Base-by-base conservation (phyloP, 345 rosid species). In the Salix brachista region DNA sequence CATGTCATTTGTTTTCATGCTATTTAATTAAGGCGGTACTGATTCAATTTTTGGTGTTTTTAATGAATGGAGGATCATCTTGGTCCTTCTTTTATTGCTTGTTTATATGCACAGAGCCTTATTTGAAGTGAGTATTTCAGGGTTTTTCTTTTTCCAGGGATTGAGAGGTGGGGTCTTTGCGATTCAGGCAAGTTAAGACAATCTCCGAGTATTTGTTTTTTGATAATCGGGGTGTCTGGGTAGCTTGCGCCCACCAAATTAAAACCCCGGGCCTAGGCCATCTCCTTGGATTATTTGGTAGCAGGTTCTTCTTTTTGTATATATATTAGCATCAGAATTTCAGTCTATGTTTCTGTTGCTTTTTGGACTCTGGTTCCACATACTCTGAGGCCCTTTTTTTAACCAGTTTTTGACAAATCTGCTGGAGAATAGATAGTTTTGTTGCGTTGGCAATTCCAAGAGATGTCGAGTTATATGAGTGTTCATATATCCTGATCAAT, bases 391-490 rank as follows among this genome's bases (percentile, higher is more conserved):
- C 52, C 26, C 44, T 69, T 62, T 75, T 75, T 67, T 70, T 70
- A 77, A 25, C 67, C 78, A 34, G 61, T 67, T 75, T 36, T 65
- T 26, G 34, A 69, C 72, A 25, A 18, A 56, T 41, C 69, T 75
- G 62, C 21, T 54, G 56, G 30, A 72, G n/a, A 73, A 58, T 61
- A 50, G 81, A 17, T 71, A 54, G 23, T 70, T 68, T 77, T 73
- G 73, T 25, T 23, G 77, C 41, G 71, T 65, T 75, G 71, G 56
- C 17, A 73, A 52, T 81, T 56, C 36, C 68, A 69, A 69, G 85
- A 82, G 76, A 94, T 95, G 99, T 90, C 99, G 32, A 86, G 91
- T 75, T 89, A 77, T 37, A 81, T 78, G 39, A 95, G 95, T 54
- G 14, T 10, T 64, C 18, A 2, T 42, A 1, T 44, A 17, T 73